Base-by-base conservation (phyloP, 2,329 filamentous ascomycete genomes). In the Nakataea oryzae region DNA sequence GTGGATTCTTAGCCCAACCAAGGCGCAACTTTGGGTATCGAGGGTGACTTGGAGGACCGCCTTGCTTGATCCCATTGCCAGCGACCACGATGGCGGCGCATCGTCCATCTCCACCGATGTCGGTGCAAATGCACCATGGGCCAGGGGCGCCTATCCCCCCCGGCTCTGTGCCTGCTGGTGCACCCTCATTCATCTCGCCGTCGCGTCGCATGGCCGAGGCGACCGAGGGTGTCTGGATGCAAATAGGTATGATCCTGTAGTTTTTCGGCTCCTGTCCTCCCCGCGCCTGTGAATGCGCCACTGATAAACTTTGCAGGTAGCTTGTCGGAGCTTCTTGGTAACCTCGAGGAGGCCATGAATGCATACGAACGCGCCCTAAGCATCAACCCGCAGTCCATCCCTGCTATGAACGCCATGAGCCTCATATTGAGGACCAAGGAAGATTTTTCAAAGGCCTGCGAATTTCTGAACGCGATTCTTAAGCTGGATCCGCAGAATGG, bases 371-470 rank as follows among this genome's bases (percentile, higher is more conserved):
- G 90, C 72, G 95, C 93, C 55, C 82, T 97, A 65, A 84, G 86
- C 67, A 90, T 93, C 73, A 97, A 97, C 72, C 85, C 86, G 58
- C 91, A 90, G 78, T 97, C 93, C 24, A 88, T 95, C 59, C 85
- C 86, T 0, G 95, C 95, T 32, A 93, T 97, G 90, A 96, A 92
- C 69, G 90, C 92, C 64, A 96, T 97, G 67, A 95, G 93, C 63
- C 86, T 90, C 73, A 95, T 97, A 64, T 81, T 97, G 64, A 87
- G 96, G 68, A 93, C 90, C 50, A 91, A 93, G 70, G 95, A 97
- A 73, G 90, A 96, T 57, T 99, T 96, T 69, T 88, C 90, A 57
- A 95, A 95, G 72, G 95, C 95, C 1, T 89, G 97, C 61, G 93
- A 97, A 70, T 97, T 93, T 72, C 82, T 97, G 61, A 88, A 95